Conservation (phyloP, 345 rosid species). For the Eucalyptus guilfoylei region DNA sequence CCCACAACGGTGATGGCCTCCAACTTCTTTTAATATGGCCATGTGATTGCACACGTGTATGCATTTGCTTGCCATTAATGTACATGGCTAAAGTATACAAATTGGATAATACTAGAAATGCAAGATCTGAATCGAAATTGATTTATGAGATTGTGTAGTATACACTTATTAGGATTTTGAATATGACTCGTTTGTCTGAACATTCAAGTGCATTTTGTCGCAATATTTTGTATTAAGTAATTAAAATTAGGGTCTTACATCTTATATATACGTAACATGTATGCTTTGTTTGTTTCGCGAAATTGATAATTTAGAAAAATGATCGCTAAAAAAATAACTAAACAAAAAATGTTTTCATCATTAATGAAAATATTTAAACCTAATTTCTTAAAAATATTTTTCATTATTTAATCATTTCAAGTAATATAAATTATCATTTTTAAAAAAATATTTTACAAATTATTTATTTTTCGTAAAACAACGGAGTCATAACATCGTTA, state of each 20-base stretch:
- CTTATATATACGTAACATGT: background rate
- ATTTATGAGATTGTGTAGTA: background rate
- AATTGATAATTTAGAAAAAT: too few species aligned
- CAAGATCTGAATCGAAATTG: background rate
- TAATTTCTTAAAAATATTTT: too few species aligned
- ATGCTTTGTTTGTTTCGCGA: too few species aligned
- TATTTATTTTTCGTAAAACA: too few species aligned
- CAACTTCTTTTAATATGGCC: background rate
- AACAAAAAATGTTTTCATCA: too few species aligned
- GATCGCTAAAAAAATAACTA: too few species aligned
- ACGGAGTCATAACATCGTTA: too few species aligned
- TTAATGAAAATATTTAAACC: too few species aligned
- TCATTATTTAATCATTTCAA: too few species aligned
- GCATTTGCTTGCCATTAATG: background rate
- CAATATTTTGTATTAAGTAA: background rate
- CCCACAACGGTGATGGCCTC: background rate
- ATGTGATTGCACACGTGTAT: background rate
- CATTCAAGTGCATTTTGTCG: background rate
- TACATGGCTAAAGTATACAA: background rate
- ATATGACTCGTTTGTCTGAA: background rate
- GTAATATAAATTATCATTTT: fast-evolving
- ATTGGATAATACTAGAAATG: background rate
- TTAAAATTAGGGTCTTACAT: background rate
- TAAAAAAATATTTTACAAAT: too few species aligned
- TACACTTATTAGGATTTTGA: background rate